Conservation (phyloP, 805 yeast species). For the Kodamaea kakaduensis region DNA sequence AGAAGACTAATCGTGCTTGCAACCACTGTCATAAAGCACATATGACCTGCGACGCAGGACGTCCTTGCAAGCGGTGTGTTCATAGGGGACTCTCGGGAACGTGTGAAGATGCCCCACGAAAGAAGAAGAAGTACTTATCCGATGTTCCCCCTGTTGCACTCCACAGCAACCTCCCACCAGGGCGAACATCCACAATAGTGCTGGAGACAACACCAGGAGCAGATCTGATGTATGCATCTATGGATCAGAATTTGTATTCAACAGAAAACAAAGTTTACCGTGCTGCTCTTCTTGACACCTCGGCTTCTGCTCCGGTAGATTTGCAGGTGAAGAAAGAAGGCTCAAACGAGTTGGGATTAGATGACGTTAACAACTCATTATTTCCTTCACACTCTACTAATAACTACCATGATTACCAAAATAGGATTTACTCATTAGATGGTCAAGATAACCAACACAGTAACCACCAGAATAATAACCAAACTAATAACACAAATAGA, state of each 20-base stretch:
- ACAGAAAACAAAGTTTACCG: conserved; percentile 2
- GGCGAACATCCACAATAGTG: neutral
- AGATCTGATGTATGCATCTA: neutral
- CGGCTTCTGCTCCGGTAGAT: conserved; percentile 5
- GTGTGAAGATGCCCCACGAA: conserved; percentile 89
- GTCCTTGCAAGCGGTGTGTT: conserved; percentile 82
- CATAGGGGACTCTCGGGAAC: conserved; percentile 60
- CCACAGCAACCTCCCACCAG: conserved; percentile 2
- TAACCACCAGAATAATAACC: too few species aligned
- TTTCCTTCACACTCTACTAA: conserved; percentile 6
- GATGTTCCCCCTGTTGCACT: conserved; percentile 45
- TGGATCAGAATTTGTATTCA: conserved; percentile 2
- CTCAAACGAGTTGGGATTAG: neutral
- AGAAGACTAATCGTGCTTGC: conserved; percentile 84
- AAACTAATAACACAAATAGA: too few species aligned
- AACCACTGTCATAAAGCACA: conserved; percentile 88
- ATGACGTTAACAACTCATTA: too few species aligned
- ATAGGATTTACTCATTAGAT: too few species aligned
- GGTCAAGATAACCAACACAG: too few species aligned
- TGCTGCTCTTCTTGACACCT: conserved; percentile 2
- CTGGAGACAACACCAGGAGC: neutral
- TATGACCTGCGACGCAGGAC: conserved; percentile 80
- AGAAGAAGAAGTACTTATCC: conserved; percentile 72
- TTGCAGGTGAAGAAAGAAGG: conserved; percentile 7
- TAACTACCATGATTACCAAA: conserved; percentile 1